A percentile compares a stretch with the other conserved stretches of the same genome.
Conservation (phyloP, 2,329 filamentous ascomycete species). For the Stagonosporopsis tanaceti region DNA sequence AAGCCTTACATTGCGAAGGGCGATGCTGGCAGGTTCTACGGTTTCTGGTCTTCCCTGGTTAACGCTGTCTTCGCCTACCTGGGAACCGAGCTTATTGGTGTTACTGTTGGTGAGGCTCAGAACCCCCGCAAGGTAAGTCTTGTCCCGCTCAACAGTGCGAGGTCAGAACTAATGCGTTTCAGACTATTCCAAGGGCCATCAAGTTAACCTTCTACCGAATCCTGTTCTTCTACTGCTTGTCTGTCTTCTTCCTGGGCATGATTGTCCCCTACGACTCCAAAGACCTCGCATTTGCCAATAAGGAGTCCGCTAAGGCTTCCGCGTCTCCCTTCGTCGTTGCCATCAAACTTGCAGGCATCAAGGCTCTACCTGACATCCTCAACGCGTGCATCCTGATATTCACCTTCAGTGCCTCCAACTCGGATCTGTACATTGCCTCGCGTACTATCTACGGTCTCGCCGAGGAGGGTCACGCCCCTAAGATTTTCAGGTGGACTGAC, state of each 20-base stretch:
- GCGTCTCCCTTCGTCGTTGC: slow-evolving; percentile 80
- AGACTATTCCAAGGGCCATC: slow-evolving; percentile 77
- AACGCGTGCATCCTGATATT: slow-evolving; percentile 79
- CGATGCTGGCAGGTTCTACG: slow-evolving; percentile 52
- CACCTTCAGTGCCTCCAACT: slow-evolving; percentile 80
- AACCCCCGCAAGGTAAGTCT: slow-evolving; percentile 68
- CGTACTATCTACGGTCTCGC: slow-evolving; percentile 78
- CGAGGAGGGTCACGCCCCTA: slow-evolving; percentile 74
- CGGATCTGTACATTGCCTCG: slow-evolving; percentile 77
- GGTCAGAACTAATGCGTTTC: not conserved
- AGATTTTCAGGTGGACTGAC: slow-evolving; percentile 75
- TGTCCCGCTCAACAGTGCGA: no score
- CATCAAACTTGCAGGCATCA: slow-evolving; percentile 70
- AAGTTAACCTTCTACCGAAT: slow-evolving; percentile 84
- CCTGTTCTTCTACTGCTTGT: slow-evolving; percentile 79
- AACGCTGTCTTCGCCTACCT: slow-evolving; percentile 82
- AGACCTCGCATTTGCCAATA: slow-evolving; percentile 67
- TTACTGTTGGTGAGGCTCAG: slow-evolving; percentile 80
- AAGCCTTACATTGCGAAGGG: slow-evolving; percentile 49
- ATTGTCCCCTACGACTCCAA: slow-evolving; percentile 74
- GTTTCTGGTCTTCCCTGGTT: slow-evolving; percentile 73
- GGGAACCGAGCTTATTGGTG: slow-evolving; percentile 75
- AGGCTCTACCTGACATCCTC: slow-evolving; percentile 69
- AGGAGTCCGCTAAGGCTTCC: slow-evolving; percentile 53
- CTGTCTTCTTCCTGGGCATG: slow-evolving; percentile 78